These are phyloP conservation scores for Aspergillus quadrilineatus DNA, from an alignment of 2,329 filamentous ascomycete species.

Conservation along the genomic window DNA sequence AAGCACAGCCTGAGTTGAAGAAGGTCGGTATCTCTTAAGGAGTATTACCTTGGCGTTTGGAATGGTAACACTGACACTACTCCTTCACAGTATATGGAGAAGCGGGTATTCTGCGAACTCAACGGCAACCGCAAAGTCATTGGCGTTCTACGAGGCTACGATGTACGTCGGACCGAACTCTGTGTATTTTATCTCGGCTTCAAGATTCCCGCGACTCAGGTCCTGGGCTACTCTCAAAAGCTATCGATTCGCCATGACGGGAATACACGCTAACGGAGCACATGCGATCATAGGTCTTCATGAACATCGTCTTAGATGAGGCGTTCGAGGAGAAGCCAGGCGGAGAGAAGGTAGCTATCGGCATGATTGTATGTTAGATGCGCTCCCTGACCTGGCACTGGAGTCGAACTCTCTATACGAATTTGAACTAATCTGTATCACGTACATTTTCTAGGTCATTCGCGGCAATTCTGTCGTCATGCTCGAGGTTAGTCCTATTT, in stretches of 20 bases:
- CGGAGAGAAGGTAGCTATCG: constrained; percentile 84
- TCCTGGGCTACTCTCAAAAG: not conserved
- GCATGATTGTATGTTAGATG: constrained; percentile 73
- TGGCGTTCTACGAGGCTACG: constrained; percentile 89
- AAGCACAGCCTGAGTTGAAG: constrained; percentile 98
- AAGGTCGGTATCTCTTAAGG: constrained; percentile 62
- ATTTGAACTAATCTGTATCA: constrained; percentile 10
- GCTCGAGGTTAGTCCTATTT: constrained; percentile 65
- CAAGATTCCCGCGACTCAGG: not conserved
- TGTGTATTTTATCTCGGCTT: not conserved
- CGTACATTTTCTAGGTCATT: constrained; percentile 66
- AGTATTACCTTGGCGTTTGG: not conserved
- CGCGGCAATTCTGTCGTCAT: constrained; percentile 98
- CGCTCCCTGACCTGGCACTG: not conserved
- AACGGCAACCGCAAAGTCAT: constrained; percentile 98
- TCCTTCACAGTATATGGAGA: constrained; percentile 84
- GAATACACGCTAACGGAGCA: not conserved
- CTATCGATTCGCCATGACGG: not conserved
- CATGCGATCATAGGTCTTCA: constrained; percentile 68
- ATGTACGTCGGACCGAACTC: constrained; percentile 60
- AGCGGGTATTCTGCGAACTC: constrained; percentile 94
- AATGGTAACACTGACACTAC: constrained; percentile 18
- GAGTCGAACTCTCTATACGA: not conserved
- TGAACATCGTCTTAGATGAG: constrained; percentile 97
- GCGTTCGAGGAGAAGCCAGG: constrained; percentile 91